Base-by-base conservation (phyloP, 202 grass and related monocot species). In the Carex arenaria region DNA sequence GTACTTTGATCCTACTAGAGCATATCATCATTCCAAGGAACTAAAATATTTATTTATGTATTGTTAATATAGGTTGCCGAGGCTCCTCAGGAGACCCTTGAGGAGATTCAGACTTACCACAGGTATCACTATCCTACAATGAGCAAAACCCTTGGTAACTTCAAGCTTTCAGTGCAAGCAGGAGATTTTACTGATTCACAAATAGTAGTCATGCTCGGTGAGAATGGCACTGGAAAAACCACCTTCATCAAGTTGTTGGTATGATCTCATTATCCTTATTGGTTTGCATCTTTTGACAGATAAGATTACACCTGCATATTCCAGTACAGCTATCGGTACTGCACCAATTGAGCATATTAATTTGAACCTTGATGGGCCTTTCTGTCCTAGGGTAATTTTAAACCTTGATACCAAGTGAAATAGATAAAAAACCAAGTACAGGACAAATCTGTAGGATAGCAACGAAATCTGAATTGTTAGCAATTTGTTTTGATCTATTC, bases 141-240 rank as follows among this genome's bases (percentile, higher is more conserved):
- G 87, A 89, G 9, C 77, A 89, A 89, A 72, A 89, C 84, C 11
- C 87, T 82, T 7, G 71, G 79, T 15, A 83, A 83, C 79, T 89
- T 89, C 84, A 89, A 64, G 71, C 84, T 89, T 83, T 60, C 80
- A 26, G 79, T 89, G 17, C 22, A 78, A 15, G 87, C 56, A 61
- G 87, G 87, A 11, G 80, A 89, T 34, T 89, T 89, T 65, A 89
- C 87, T 56, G 87, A 89, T 86, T 86, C 84, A 38, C 87, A 86
- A 38, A 86, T 89, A 13, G 63, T 89, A 63, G 84, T 89, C 4
- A 89, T 89, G 87, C 70, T 89, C 19, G 87, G 87, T 20, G 87
- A 89, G 59, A 89, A 89, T 83, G 87, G 84, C 4, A 89, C 84
- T 40, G 87, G 87, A 45, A 89, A 89, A 42, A 89, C 87, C 10